Conservation (phyloP, 768 basidiomycete genomes). For the Tylopilus intermedius region DNA sequence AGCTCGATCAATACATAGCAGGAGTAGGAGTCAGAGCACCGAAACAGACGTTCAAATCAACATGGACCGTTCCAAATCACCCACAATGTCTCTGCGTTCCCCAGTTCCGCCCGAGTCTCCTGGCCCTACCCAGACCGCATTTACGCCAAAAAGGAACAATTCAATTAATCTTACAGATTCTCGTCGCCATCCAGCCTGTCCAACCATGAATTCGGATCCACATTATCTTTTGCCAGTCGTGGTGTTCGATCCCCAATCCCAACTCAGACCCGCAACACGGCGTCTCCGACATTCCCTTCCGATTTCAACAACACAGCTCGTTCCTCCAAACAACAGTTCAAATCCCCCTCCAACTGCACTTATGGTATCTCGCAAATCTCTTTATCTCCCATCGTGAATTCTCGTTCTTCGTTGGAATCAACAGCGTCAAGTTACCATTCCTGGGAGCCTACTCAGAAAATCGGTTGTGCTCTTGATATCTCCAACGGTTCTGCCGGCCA, state of each 20-base stretch:
- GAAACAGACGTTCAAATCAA: conserved; percentile 25
- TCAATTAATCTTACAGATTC: conserved; percentile 33
- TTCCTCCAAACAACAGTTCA: conserved; percentile 49
- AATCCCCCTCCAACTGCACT: conserved; percentile 47
- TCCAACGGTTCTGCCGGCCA: conserved; percentile 47
- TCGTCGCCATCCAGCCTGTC: conserved; percentile 46
- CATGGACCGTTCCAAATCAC: conserved; percentile 38
- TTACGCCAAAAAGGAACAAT: conserved; percentile 26
- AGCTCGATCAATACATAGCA: conserved; percentile 39
- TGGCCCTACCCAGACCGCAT: conserved; percentile 33
- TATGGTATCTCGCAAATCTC: conserved; percentile 52
- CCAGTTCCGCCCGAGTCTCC: conserved; percentile 61
- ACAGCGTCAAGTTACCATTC: conserved; percentile 85
- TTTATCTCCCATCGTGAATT: conserved; percentile 68
- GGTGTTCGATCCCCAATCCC: conserved; percentile 60
- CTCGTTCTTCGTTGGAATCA: conserved; percentile 74
- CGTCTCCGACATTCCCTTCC: conserved; percentile 39
- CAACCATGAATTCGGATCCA: conserved; percentile 45
- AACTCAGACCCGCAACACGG: conserved; percentile 56
- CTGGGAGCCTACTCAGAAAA: conserved; percentile 56
- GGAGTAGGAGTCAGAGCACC: conserved; percentile 57
- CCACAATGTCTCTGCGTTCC: conserved; percentile 47
- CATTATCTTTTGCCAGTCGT: conserved; percentile 37
- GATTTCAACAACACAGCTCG: conserved; percentile 40
- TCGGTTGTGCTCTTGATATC: conserved; percentile 48